Evolutionary conservation across 768 basidiomycete genomes (phyloP).

Genomic region (Kwoniella sp.): DNA sequence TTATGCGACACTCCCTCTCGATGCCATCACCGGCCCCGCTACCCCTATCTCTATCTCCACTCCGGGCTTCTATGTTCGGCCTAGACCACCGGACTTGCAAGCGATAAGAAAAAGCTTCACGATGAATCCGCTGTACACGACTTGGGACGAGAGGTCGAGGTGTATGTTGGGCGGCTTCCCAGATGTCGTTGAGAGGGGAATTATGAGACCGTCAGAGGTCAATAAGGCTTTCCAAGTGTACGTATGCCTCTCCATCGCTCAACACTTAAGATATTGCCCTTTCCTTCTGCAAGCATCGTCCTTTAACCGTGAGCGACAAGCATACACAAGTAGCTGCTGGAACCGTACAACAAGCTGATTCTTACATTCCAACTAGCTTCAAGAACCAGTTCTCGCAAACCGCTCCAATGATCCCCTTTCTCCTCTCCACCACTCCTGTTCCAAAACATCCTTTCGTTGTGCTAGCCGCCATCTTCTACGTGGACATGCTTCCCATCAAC

Average conservation of each 20-base stretch:
- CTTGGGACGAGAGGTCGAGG: conserved; percentile 22
- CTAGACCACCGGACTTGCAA: not conserved
- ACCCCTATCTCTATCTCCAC: not conserved
- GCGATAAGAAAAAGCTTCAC: conserved; percentile 2
- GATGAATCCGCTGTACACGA: conserved; percentile 1
- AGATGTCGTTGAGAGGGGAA: conserved; percentile 18
- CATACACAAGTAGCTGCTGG: too few relatives aligned
- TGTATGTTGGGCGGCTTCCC: conserved; percentile 16
- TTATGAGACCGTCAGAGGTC: conserved; percentile 18
- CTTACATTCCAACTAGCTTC: conserved; percentile 12
- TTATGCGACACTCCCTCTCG: not conserved
- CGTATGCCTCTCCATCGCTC: not conserved
- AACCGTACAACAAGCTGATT: not conserved
- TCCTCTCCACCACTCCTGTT: conserved; percentile 26
- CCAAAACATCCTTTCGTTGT: conserved; percentile 36
- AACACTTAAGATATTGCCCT: too few relatives aligned
- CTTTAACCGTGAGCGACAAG: too few relatives aligned
- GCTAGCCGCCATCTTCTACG: conserved; percentile 24
- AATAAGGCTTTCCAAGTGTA: conserved; percentile 36
- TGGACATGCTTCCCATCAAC: not conserved
- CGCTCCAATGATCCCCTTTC: conserved; percentile 29
- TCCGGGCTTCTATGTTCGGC: not conserved
- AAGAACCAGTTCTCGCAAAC: conserved; percentile 36
- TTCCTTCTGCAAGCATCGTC: too few relatives aligned
- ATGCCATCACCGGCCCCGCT: not conserved